Conservation (phyloP, 495 filamentous ascomycete species). For the Delitschia confertaspora region DNA sequence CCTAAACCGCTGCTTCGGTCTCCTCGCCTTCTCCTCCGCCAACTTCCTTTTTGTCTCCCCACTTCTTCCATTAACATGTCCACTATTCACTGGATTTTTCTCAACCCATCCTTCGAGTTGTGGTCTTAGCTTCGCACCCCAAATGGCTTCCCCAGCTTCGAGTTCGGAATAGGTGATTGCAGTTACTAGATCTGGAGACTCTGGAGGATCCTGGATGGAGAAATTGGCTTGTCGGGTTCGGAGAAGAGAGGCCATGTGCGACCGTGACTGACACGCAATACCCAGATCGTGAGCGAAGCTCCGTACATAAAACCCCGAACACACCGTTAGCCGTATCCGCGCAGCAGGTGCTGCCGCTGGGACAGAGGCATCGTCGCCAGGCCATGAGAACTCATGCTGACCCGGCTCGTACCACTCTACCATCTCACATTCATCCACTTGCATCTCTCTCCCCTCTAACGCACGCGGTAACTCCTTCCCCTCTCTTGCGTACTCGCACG, state of each 20-base stretch:
- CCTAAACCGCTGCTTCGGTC: background rate
- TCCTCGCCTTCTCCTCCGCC: background rate
- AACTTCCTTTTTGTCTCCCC: background rate
- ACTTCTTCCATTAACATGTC: background rate
- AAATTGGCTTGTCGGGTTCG: constrained; percentile 73
- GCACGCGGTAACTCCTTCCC: constrained; percentile 61
- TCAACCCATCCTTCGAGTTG: constrained; percentile 51
- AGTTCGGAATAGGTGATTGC: constrained; percentile 76
- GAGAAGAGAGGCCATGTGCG: constrained; percentile 72
- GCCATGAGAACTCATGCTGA: constrained; percentile 60
- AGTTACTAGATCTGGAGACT: constrained; percentile 46
- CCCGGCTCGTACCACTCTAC: constrained; percentile 79
- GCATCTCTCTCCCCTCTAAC: constrained; percentile 56
- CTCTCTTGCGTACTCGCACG: constrained; percentile 90
- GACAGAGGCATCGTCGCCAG: constrained; percentile 58
- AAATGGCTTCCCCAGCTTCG: constrained; percentile 64
- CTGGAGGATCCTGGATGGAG: background rate
- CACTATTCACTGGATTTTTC: constrained; percentile 29
- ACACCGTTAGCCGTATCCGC: constrained; percentile 76
- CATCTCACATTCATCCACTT: constrained; percentile 62
- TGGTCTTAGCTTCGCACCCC: constrained; percentile 61
- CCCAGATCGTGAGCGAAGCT: constrained; percentile 86
- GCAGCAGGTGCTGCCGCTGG: constrained; percentile 59
- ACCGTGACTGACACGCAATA: constrained; percentile 67
- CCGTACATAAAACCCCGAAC: constrained; percentile 92